phyloP scores from a whole-genome alignment of 768 basidiomycete genomes.

The Boletus sensibilis region DNA sequence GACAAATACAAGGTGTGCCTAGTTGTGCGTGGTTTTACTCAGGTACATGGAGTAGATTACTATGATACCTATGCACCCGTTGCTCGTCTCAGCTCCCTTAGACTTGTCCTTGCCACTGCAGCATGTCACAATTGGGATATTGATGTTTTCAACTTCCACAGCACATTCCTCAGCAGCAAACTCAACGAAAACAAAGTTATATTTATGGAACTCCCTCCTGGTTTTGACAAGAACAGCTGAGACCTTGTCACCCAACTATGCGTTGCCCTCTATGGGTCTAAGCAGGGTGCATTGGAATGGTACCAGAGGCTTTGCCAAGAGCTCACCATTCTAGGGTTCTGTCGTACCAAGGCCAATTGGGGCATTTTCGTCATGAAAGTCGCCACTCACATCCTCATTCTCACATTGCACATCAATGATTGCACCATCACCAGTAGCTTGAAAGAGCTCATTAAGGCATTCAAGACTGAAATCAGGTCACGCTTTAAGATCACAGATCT shows the following conservation, averaged over 20 bases:
- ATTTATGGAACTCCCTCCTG: slow-evolving; percentile 43
- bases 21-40: neutral
- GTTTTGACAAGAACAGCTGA: slow-evolving; percentile 10
- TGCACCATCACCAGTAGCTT: slow-evolving; percentile 2
- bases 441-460: neutral
- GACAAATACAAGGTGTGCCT: slow-evolving; percentile 11
- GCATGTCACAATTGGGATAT: neutral
- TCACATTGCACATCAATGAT: slow-evolving; percentile 3
- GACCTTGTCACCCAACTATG: slow-evolving; percentile 12
- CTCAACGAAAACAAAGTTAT: slow-evolving; percentile 27
- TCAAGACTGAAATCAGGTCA: neutral
- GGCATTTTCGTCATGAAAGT: neutral
- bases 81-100: neutral
- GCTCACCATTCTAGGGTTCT: neutral
- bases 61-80: neutral
- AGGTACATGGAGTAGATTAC: neutral
- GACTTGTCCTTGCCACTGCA: neutral
- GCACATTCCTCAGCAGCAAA: neutral
- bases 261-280: slow-evolving; percentile 5
- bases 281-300: slow-evolving; percentile 10
- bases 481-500: slow-evolving; percentile 3
- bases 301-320: neutral
- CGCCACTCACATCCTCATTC: neutral
- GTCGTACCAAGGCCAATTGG: neutral
- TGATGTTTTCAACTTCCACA: neutral